Evolutionary conservation across 164 flowering plant genomes (phyloP).

Genomic region (Akebia trifoliata): DNA sequence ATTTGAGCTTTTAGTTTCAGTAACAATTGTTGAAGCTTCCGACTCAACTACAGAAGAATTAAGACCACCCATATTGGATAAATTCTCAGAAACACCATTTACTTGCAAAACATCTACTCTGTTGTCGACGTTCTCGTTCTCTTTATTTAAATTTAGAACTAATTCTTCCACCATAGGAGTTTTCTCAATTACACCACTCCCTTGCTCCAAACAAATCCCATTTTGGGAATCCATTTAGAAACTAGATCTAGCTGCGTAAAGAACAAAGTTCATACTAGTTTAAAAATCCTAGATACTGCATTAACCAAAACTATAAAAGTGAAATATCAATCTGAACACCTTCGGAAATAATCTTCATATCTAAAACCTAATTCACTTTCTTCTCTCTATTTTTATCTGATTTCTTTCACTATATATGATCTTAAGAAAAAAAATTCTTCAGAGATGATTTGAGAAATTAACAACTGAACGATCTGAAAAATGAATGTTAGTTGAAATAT

Average conservation of each 20-base stretch:
- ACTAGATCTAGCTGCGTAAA: background rate
- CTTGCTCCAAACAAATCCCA: no score
- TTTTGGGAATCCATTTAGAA: slow-evolving; percentile 41
- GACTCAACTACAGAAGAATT: slow-evolving; percentile 15
- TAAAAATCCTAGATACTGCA: slow-evolving; percentile 10
- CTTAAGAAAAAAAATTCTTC: background rate
- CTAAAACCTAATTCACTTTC: background rate
- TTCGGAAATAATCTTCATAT: background rate
- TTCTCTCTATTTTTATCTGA: background rate
- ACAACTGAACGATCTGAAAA: background rate
- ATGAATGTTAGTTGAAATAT: background rate
- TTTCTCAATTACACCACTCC: slow-evolving; percentile 22
- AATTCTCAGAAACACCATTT: slow-evolving; percentile 22
- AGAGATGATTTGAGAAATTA: background rate
- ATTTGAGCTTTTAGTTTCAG: slow-evolving; percentile 30
- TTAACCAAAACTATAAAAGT: background rate
- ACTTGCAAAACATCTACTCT: slow-evolving; percentile 15
- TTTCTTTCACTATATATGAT: background rate
- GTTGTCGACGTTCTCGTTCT: slow-evolving; percentile 21
- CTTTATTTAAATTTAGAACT: slow-evolving; percentile 22
- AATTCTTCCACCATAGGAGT: slow-evolving; percentile 23
- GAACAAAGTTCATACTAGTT: no score
- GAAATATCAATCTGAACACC: background rate
- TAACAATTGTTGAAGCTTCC: slow-evolving; percentile 16
- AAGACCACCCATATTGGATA: slow-evolving; percentile 15